Percentiles rank a stretch among this genome's conserved stretches.
phyloP scores from a whole-genome alignment of 1,139 yeast species.

The Ogataea hybrid region DNA sequence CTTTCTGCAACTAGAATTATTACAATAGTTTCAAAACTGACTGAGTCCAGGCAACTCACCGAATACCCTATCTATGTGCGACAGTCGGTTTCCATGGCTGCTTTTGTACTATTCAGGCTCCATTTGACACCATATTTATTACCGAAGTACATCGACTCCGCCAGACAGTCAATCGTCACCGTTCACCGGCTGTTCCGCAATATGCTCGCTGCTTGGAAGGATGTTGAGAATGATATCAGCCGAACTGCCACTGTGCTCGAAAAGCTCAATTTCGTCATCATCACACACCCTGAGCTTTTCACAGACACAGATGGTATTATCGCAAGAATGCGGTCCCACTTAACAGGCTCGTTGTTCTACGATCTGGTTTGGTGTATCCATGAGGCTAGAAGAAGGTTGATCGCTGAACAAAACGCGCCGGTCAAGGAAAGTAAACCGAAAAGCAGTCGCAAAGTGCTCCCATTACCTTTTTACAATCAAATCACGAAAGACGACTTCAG shows the following conservation, averaged over 20 bases:
- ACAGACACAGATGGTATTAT: constrained; percentile 70
- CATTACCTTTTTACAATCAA: constrained; percentile 90
- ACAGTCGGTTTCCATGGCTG: constrained; percentile 81
- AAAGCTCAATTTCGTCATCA: constrained; percentile 80
- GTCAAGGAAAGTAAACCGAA: constrained; percentile 6
- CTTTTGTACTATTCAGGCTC: constrained; percentile 72
- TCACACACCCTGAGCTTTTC: constrained; percentile 84
- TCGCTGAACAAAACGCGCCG: constrained; percentile 32
- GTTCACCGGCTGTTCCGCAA: constrained; percentile 86
- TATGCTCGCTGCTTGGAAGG: constrained; percentile 88
- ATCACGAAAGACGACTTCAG: constrained; percentile 90
- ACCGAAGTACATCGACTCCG: constrained; percentile 80
- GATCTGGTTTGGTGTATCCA: constrained; percentile 95
- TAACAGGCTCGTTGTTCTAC: constrained; percentile 87
- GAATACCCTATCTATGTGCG: constrained; percentile 87
- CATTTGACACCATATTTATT: constrained; percentile 77
- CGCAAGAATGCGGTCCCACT: constrained; percentile 85
- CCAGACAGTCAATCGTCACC: constrained; percentile 90
- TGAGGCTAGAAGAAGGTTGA: constrained; percentile 80
- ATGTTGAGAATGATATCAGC: constrained; percentile 85
- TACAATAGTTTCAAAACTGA: constrained; percentile 70
- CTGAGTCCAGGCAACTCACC: constrained; percentile 65
- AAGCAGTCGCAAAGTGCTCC: constrained; percentile 44
- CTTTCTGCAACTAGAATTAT: constrained; percentile 78
- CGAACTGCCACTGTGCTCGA: constrained; percentile 93